A percentile compares a stretch with the other conserved stretches of the same genome.
Conservation (phyloP, 176 grass and related monocot species). For the Microstegium vimineum region DNA sequence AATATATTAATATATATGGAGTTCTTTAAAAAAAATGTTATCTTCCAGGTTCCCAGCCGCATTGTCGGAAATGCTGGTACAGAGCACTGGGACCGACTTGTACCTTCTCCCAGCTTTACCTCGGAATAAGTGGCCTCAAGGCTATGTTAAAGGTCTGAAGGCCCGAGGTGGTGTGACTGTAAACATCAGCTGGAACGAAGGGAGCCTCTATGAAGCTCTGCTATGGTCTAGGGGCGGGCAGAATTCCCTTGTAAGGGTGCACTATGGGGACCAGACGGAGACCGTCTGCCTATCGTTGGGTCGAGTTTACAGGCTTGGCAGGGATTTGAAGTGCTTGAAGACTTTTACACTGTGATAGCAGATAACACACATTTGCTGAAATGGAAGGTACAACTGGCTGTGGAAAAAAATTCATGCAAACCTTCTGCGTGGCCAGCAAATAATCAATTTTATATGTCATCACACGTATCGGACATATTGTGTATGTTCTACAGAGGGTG, state of each 20-base stretch:
- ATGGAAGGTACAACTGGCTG: background rate
- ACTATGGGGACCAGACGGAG: slow-evolving; percentile 26
- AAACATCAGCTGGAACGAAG: slow-evolving; percentile 81
- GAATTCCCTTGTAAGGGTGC: slow-evolving; percentile 44
- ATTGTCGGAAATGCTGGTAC: slow-evolving; percentile 80
- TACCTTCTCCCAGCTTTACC: slow-evolving; percentile 78
- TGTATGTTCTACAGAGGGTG: background rate
- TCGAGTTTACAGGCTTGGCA: slow-evolving; percentile 54
- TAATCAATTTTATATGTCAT: background rate
- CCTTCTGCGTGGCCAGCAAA: background rate
- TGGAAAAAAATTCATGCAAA: background rate
- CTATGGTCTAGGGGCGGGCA: slow-evolving; percentile 48
- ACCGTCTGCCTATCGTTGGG: slow-evolving; percentile 21
- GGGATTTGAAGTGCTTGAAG: slow-evolving; percentile 67
- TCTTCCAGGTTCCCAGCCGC: slow-evolving; percentile 76
- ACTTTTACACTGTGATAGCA: slow-evolving; percentile 24
- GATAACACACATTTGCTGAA: background rate
- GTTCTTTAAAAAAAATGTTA: background rate
- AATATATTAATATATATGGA: background rate
- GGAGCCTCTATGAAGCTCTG: slow-evolving; percentile 69
- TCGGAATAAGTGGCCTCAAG: slow-evolving; percentile 66
- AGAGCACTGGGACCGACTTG: slow-evolving; percentile 63
- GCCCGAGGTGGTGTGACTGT: slow-evolving; percentile 60
- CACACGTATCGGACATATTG: background rate
- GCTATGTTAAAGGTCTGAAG: slow-evolving; percentile 75